A percentile compares a stretch with the other conserved stretches of the same genome.
These are phyloP conservation scores for Stylosanthes scabra DNA, from an alignment of 331 rosid species.

Conservation along the genomic window DNA sequence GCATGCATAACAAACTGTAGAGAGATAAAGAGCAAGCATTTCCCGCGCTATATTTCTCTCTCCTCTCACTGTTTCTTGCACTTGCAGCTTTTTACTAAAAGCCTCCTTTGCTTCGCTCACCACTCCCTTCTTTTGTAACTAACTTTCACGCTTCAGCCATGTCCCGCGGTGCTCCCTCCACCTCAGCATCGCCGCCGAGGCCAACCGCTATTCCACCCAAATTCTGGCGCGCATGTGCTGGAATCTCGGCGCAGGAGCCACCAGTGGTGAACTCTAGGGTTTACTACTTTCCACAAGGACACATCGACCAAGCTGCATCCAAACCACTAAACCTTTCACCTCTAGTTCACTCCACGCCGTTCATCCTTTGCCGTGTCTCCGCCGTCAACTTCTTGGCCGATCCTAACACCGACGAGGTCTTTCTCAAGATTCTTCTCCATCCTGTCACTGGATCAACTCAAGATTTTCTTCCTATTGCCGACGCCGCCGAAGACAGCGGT, in stretches of 20 bases:
- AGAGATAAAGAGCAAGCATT: too few species aligned
- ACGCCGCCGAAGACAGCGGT: background rate
- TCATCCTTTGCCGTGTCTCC: conserved; percentile 48
- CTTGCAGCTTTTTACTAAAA: too few species aligned
- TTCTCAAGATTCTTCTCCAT: conserved; percentile 55
- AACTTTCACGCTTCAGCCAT: conserved; percentile 17
- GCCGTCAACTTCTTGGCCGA: conserved; percentile 56
- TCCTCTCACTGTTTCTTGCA: too few species aligned
- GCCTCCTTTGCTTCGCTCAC: too few species aligned
- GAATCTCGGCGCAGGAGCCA: conserved; percentile 44
- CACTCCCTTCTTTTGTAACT: too few species aligned
- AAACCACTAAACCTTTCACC: conserved; percentile 47
- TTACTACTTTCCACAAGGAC: conserved; percentile 86
- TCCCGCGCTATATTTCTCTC: too few species aligned
- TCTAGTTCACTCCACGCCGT: conserved; percentile 40
- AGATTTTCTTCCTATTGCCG: background rate
- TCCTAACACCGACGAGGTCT: conserved; percentile 72
- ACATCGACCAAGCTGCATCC: conserved; percentile 59
- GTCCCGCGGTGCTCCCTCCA: conserved; percentile 28
- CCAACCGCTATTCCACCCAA: conserved; percentile 43
- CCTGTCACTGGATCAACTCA: conserved; percentile 38
- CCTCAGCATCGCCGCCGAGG: background rate
- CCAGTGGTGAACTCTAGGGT: conserved; percentile 70
- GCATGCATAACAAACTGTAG: too few species aligned
- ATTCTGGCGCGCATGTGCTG: conserved; percentile 79